Evolutionary conservation across 1,284 basidiomycete genomes (phyloP), one percentile per base, ranked within the genome.

Genomic region (Vanrija sp.): DNA sequence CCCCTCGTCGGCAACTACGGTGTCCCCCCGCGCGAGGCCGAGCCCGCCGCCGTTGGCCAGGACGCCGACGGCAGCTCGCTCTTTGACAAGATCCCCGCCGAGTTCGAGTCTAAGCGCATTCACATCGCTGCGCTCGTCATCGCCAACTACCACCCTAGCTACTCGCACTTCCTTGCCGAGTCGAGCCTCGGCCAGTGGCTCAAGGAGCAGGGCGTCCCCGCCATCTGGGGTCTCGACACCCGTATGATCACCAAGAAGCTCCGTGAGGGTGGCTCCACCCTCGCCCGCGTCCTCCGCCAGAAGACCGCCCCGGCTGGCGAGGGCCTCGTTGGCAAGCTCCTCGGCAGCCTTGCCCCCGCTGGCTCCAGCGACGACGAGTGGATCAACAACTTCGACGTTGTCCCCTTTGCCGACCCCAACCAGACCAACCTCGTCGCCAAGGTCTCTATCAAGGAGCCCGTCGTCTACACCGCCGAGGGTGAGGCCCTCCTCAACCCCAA

Each of bases 1-100:
- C 96, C 96, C 5, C 82, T 99, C 65, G 82, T 98, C 64, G 96
- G 96, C 52, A 98, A 98, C 77, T 99, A 99, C 72, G 96, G 96
- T 75, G 94, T 98, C n/a, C 96, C 96, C 51, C 82, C 82, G 60
- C 85, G 93, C 41, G 70, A 78, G 46, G 74, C 78, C 43, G 75
- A 82, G 12, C 54, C 54, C 48, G 46, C 53, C n/a, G 52, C 66
- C 41, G 65, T 73, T 36, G 64, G 71, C 27, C 69, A 66, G 41
- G 69, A 74, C 50, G 69, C 69, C n/a, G 67, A 71, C 61, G 50
- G 67, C 14, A 67, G 66, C 15, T 51, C 67, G 52, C 63, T 76
- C 43, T 78, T 83, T 51, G 81, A 86, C 60, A 77, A 79, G 31
- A 80, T 96, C 38, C 89, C 91, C 0, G 73, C 76, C 49, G 84